Evolutionary conservation across 2,329 filamentous ascomycete species (phyloP), one percentile per base, ranked within the genome.

Genomic region (Fusarium compactum): DNA sequence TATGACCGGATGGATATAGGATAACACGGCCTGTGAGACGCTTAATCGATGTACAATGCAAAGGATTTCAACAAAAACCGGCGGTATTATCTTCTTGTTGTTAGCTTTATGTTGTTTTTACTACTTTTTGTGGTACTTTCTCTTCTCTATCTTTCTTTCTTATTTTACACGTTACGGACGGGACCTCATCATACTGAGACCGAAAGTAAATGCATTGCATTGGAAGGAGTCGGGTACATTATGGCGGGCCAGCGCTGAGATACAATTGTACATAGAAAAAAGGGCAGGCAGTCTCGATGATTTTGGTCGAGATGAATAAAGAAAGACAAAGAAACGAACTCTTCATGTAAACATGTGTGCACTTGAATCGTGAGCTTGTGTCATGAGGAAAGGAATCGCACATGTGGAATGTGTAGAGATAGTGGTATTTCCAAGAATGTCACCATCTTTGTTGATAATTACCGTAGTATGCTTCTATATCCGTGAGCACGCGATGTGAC

Each of bases 241-340:
- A 66, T 52, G 69, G 69, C 62, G 65, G 70, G 72, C 51, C 64
- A 74, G 72, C 72, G 72, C 68, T 74, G 67, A 71, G 70, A 73
- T 71, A 70, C 70, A 68, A 63, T 47, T 72, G 72, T 74, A 74
- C 72, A 74, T 74, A 74, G 72, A 65, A 65, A 73, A 74, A 74
- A 67, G 64, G 66, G 72, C 65, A 70, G 70, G 48, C 63, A 70
- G 68, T 74, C 69, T 58, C 30, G 55, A 59, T 57, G 18, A 40
- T 41, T 30, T 58, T 41, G 44, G 18, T 53, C 38, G 53, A 64
- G 67, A 58, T 38, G 55, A 70, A 70, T 58, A 62, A 68, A 41
- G 24, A 40, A 52, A 63, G 64, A 70, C 41, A 9, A 67, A 48
- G 50, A 59, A 65, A 61, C 56, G 51, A 74, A 66, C 52, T 38